These are phyloP conservation scores for Lotmaria passim DNA, from an alignment of 208 protist species.

Conservation along the genomic window DNA sequence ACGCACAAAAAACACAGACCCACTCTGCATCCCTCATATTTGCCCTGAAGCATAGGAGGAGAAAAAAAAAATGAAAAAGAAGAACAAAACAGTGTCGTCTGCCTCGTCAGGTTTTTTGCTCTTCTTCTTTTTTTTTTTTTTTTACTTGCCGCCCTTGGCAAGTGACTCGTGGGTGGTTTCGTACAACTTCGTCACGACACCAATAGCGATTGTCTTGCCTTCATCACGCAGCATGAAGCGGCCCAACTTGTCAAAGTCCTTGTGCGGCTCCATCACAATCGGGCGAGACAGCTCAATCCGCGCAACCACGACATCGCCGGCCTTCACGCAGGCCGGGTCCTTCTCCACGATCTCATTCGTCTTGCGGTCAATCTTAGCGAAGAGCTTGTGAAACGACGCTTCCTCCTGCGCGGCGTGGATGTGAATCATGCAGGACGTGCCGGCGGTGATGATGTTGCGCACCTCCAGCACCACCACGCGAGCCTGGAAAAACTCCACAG, in stretches of 20 bases:
- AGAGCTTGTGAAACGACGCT: slow-evolving; percentile 87
- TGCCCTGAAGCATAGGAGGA: no score
- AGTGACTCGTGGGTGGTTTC: slow-evolving; percentile 82
- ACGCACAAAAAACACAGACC: no score
- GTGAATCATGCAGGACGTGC: slow-evolving; percentile 95
- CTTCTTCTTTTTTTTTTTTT: background rate
- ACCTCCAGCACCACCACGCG: slow-evolving; percentile 95
- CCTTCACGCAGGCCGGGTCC: slow-evolving; percentile 93
- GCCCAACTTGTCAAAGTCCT: slow-evolving; percentile 95
- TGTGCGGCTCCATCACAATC: slow-evolving; percentile 93
- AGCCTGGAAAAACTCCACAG: slow-evolving; percentile 94
- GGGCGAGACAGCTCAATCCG: slow-evolving; percentile 88
- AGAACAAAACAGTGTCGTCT: no score
- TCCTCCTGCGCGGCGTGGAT: slow-evolving; percentile 95
- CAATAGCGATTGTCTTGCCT: slow-evolving; percentile 92
- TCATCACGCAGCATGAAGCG: slow-evolving; percentile 97
- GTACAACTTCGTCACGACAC: slow-evolving; percentile 88
- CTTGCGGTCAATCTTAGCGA: slow-evolving; percentile 93
- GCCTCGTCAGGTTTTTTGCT: background rate
- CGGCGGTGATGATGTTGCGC: slow-evolving; percentile 95
- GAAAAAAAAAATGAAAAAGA: no score
- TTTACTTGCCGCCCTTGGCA: slow-evolving; percentile 41
- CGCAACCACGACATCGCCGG: slow-evolving; percentile 91
- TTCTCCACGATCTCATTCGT: slow-evolving; percentile 91
- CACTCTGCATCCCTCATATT: no score